Base-by-base conservation (phyloP, 768 basidiomycete species). In the Leucosporidium creatinivorum region DNA sequence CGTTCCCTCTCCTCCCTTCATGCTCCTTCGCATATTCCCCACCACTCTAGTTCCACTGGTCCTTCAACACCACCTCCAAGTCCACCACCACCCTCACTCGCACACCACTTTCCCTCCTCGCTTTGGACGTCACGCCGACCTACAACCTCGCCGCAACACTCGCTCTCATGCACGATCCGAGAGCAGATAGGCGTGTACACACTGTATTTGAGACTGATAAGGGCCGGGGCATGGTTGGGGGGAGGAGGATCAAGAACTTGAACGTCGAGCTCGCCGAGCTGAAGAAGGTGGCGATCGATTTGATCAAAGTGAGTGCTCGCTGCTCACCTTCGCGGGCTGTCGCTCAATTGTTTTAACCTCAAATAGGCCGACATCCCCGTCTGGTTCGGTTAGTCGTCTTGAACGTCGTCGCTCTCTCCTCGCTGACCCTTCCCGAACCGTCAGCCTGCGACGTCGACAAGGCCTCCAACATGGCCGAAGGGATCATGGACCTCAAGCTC, bases 91-190 rank as follows among this genome's bases (percentile, higher is more conserved):
- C 91, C 87, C 85, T 85, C 64, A 88, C 90, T 39, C 93, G 88
- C 1, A 86, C 94, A 3, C 75, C 82, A 57, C 87, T 92, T 66
- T 94, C 89, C 78, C 89, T 87, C 79, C 69, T 62, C 44, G 51
- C 19, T 52, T 82, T 28, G 89, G 87, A 75, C 48, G 67, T 67
- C 18, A 44, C 39, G 15, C 39, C 39, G 3, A 12, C 8, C 39
- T 72, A 65, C 64, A 82, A 82, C 5, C 80, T 81, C 65, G 82
- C 83, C 67, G 83, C 84, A 57, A 84, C 83, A 26, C 61, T 98
- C 82, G 93, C 92, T 39, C 83, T 98, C 18, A 91, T 98, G 77
- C 88, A 98, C 74, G 94, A 98, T 77, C 93, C 94, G 13, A 84
- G 94, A 28, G 93, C 97, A 75, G 39, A 44, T 13, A 44, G 39